Conservation (phyloP, 306 rosid genomes). For the Rosa persica region DNA sequence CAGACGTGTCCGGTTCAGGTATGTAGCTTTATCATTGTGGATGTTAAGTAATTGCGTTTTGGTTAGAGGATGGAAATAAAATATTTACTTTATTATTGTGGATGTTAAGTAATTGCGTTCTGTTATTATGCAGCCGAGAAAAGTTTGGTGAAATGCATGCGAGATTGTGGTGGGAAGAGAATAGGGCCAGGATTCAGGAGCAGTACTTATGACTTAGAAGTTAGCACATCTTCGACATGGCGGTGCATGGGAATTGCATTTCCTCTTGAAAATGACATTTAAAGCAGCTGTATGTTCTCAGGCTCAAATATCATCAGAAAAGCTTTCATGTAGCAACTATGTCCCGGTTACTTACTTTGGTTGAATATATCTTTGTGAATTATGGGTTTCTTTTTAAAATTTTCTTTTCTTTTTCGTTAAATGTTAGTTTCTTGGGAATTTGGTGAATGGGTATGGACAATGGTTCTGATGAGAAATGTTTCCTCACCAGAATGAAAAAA, state of each 20-base stretch:
- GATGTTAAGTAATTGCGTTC: background rate
- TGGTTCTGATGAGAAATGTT: too few species aligned
- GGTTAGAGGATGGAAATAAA: background rate
- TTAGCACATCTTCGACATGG: slow-evolving; percentile 8
- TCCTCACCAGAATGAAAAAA: too few species aligned
- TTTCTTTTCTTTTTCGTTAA: slow-evolving; percentile 9
- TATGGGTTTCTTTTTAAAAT: slow-evolving; percentile 24
- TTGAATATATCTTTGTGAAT: slow-evolving; percentile 39
- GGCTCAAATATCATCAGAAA: slow-evolving; percentile 24
- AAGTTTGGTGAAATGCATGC: slow-evolving; percentile 86
- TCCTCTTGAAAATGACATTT: background rate
- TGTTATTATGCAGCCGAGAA: slow-evolving; percentile 62
- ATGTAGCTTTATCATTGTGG: slow-evolving; percentile 15
- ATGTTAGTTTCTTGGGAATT: slow-evolving; percentile 29
- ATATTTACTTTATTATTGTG: background rate
- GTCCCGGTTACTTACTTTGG: slow-evolving; percentile 15
- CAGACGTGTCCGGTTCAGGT: slow-evolving; percentile 95
- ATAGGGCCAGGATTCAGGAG: slow-evolving; percentile 87
- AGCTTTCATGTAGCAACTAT: slow-evolving; percentile 32
- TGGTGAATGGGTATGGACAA: slow-evolving; percentile 30
- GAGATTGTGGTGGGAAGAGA: slow-evolving; percentile 94
- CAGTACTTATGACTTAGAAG: slow-evolving; percentile 59
- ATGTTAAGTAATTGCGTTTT: background rate
- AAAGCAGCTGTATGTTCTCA: slow-evolving; percentile 7
- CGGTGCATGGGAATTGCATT: background rate